phyloP scores from a whole-genome alignment of 371 early-diverging fungal genomes.

The Rhizopus stolonifer region DNA sequence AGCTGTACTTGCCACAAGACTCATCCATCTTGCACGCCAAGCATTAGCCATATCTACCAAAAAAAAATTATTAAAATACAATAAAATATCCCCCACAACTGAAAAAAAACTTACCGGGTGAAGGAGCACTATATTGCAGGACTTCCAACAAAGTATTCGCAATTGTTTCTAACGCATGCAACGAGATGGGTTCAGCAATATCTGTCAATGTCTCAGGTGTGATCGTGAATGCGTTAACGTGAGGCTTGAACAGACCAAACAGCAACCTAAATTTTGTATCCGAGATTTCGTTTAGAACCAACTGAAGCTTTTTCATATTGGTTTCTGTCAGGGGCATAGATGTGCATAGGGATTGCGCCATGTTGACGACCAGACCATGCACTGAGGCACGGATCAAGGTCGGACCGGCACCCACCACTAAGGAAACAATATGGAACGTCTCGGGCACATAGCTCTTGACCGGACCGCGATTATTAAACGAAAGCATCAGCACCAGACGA shows the following conservation, averaged over 20 bases:
- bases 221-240: constrained; percentile 71
- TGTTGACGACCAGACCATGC: constrained; percentile 88
- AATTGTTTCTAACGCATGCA: constrained; percentile 78
- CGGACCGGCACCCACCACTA: constrained; percentile 83
- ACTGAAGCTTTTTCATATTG: constrained; percentile 58
- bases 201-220: constrained; percentile 65
- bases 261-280: constrained; percentile 76
- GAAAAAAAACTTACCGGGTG: constrained; percentile 71
- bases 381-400: constrained; percentile 85
- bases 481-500: constrained; percentile 85
- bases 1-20: constrained; percentile 84
- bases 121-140: constrained; percentile 73
- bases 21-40: constrained; percentile 92
- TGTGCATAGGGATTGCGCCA: constrained; percentile 86
- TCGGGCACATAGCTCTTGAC: constrained; percentile 83
- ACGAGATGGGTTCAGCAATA: constrained; percentile 66
- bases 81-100: too few relatives aligned
- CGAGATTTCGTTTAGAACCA: constrained; percentile 68
- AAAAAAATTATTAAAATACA: too few relatives aligned
- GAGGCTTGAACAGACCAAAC: constrained; percentile 77
- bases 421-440: constrained; percentile 79
- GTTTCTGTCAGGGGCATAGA: constrained; percentile 67
- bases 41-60: constrained; percentile 72
- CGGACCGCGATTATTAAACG: constrained; percentile 81
- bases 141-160: constrained; percentile 80